Conservation (phyloP, 148 eudicot species). For the Oxyria digyna region DNA sequence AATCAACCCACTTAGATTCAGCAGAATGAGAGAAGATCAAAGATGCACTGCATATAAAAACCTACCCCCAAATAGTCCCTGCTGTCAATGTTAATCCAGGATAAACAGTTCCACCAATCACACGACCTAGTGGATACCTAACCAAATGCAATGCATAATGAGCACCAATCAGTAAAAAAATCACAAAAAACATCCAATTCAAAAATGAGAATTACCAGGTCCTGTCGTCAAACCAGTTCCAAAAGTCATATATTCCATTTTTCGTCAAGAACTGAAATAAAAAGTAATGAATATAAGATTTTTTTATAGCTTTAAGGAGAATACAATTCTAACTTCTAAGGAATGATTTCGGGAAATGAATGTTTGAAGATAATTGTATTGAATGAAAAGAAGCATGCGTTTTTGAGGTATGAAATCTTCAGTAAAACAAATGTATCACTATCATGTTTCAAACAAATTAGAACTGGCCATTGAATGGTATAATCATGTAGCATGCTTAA, state of each 20-base stretch:
- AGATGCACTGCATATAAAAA: conserved; percentile 8
- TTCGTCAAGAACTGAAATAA: conserved; percentile 68
- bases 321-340: background rate
- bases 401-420: background rate
- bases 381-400: no score
- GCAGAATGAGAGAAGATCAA: background rate
- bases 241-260: conserved; percentile 93
- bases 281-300: background rate
- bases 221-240: conserved; percentile 99
- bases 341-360: background rate
- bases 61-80: conserved; percentile 92
- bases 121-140: conserved; percentile 99
- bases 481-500: background rate
- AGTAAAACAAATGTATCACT: no score
- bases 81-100: conserved; percentile 98
- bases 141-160: background rate
- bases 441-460: background rate
- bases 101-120: conserved; percentile 98
- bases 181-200: background rate
- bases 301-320: background rate
- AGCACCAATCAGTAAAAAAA: background rate
- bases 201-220: conserved; percentile 53
- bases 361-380: no score
- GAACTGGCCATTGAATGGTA: background rate
- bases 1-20: background rate